These are phyloP conservation scores for Verticillium tricorpus DNA, from an alignment of 2,329 filamentous ascomycete genomes.

Conservation along the genomic window DNA sequence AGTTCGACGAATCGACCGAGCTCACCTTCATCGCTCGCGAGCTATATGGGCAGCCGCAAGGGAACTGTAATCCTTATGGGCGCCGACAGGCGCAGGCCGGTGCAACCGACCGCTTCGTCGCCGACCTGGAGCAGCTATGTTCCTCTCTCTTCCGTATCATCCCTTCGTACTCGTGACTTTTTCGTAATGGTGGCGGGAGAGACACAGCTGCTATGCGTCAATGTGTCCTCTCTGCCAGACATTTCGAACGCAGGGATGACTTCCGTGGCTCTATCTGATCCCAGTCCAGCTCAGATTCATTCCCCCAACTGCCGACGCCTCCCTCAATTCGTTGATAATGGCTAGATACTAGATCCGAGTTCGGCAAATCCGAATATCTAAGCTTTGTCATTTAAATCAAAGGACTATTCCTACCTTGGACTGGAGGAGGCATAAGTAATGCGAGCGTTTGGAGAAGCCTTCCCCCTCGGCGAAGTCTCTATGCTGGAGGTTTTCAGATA, in stretches of 20 bases:
- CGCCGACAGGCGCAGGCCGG: not conserved
- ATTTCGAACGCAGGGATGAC: not conserved
- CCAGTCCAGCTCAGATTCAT: not conserved
- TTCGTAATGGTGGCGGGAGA: no score
- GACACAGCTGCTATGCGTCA: no score
- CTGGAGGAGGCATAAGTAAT: not conserved
- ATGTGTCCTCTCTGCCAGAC: not conserved
- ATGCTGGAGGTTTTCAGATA: slow-evolving; percentile 30
- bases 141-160: no score
- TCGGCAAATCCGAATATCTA: not conserved
- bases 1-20: no score
- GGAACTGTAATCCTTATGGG: not conserved
- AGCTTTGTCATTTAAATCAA: not conserved
- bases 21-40: no score
- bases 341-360: not conserved
- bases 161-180: no score
- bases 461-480: slow-evolving; percentile 5
- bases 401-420: not conserved
- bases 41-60: no score
- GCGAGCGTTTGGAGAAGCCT: not conserved
- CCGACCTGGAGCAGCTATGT: no score
- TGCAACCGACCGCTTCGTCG: no score
- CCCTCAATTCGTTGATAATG: not conserved
- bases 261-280: not conserved
- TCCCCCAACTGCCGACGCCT: not conserved